Evolutionary conservation across 768 basidiomycete species (phyloP), one percentile per base, ranked within the genome.

Genomic region (Gymnopilus junonius): DNA sequence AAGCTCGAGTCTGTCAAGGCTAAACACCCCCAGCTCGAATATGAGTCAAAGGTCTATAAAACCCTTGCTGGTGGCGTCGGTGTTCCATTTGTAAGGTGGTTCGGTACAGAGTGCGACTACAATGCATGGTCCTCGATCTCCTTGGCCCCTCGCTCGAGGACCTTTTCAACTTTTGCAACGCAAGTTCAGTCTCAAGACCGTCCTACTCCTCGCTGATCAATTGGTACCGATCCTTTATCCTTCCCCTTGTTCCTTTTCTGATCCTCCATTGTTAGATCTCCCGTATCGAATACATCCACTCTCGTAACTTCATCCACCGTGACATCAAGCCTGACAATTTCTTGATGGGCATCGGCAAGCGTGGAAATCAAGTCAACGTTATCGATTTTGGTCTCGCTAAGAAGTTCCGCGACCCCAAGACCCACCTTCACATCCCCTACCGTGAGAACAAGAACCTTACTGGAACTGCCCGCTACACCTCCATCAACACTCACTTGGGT

Each of bases 311-410:
- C 77, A 93, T 93, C 73, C 95, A 93, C 70, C 91, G 92, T 66
- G 97, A 99, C 75, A 97, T 99, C 87, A 99, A 99, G 77, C 97
- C 97, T 37, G 97, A 99, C 84, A 99, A 99, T 82, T 99, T 99
- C 83, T 80, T 99, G 74, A 99, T 99, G 97, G 97, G 97, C 46
- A 98, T 99, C 69, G 97, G 97, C 70, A 99, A 99, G 83, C 95
- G 97, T 69, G 97, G 97, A 67, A 99, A 99, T 75, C 97, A 99
- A 78, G 97, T 99, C 82, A 99, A 99, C 71, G 93, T 98, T 69
- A 94, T 97, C 75, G 95, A 97, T 74, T 97, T 97, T 59, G 95
- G 97, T 82, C 87, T 99, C 50, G 97, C 97, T 29, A 99, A 99
- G 87, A 99, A 99, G 84, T 99, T 96, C 87, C 89, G 97, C 65